A percentile compares a stretch with the other conserved stretches of the same genome.
Evolutionary conservation across 352 stramenopile genomes (phyloP).

Genomic region (Globisporangium abappressorium): DNA sequence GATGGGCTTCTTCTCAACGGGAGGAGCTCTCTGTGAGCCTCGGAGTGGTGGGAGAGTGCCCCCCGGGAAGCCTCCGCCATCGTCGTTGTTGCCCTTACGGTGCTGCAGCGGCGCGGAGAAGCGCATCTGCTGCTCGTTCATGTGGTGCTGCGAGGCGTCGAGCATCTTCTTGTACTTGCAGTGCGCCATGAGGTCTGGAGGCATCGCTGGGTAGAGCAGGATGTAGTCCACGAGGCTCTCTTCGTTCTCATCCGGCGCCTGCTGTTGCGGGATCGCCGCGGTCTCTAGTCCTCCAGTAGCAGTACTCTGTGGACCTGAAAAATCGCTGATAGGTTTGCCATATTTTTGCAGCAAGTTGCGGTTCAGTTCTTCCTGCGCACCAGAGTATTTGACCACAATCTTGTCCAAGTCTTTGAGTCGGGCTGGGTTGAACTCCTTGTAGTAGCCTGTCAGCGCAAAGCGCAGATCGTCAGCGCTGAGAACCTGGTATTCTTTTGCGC

Average conservation of each 20-base stretch:
- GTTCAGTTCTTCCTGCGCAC: constrained; percentile 62
- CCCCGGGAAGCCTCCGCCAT: constrained; percentile 24
- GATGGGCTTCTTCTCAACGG: constrained; percentile 58
- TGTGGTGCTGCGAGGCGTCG: constrained; percentile 74
- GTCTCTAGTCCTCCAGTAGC: background rate
- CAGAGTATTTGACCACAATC: constrained; percentile 67
- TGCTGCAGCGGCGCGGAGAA: constrained; percentile 79
- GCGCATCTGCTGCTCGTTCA: constrained; percentile 78
- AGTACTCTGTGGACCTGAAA: constrained; percentile 7
- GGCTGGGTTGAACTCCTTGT: constrained; percentile 53
- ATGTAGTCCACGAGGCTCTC: constrained; percentile 67
- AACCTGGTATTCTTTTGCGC: background rate
- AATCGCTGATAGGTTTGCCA: constrained; percentile 48
- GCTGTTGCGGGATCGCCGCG: background rate
- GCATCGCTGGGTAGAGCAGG: constrained; percentile 54
- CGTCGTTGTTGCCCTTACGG: constrained; percentile 31
- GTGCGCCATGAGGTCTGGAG: constrained; percentile 23
- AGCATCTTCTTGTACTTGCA: constrained; percentile 79
- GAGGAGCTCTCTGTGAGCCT: constrained; percentile 35
- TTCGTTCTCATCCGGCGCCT: constrained; percentile 19
- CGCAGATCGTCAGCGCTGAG: constrained; percentile 39
- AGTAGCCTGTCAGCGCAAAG: constrained; percentile 46
- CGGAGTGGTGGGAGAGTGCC: constrained; percentile 42
- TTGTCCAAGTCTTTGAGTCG: constrained; percentile 63
- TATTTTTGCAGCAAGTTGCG: constrained; percentile 70